Evolutionary conservation across 768 basidiomycete species (phyloP).

Genomic region (Leucocoprinus leucothites): DNA sequence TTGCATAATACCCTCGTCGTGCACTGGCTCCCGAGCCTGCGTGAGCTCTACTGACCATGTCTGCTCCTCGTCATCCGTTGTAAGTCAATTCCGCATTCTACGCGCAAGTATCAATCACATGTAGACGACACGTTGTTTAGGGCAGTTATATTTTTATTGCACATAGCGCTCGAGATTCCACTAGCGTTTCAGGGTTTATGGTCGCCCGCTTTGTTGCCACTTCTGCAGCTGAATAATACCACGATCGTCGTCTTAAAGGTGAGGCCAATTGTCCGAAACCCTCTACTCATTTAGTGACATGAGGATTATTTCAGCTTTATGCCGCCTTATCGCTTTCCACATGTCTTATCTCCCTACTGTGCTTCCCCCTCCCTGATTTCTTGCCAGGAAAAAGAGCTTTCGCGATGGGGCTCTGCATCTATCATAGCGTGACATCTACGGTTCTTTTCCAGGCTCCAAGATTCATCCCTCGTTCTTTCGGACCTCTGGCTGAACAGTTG

Average conservation of each 20-base stretch:
- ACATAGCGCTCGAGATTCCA: conserved; percentile 77
- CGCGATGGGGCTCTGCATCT: conserved; percentile 72
- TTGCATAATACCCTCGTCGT: too few species aligned
- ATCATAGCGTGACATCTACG: conserved; percentile 72
- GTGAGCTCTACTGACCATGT: neutral
- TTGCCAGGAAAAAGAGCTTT: conserved; percentile 83
- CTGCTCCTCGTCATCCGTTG: neutral
- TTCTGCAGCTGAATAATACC: conserved; percentile 81
- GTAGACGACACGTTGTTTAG: conserved; percentile 11
- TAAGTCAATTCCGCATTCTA: neutral
- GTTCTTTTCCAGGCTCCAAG: conserved; percentile 73
- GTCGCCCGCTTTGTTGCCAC: conserved; percentile 61
- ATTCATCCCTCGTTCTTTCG: conserved; percentile 75
- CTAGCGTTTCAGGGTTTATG: conserved; percentile 75
- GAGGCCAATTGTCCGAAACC: conserved; percentile 13
- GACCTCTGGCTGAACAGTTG: conserved; percentile 55
- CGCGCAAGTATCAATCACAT: neutral
- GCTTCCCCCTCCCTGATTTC: conserved; percentile 74
- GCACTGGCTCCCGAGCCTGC: too few species aligned
- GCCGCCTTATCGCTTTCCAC: conserved; percentile 57
- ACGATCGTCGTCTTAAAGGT: conserved; percentile 76
- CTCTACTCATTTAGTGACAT: neutral
- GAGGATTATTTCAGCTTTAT: conserved; percentile 52
- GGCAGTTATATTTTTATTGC: conserved; percentile 68
- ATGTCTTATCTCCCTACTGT: conserved; percentile 61